Conservation (phyloP, 495 filamentous ascomycete species). For the Neurospora sp. region DNA sequence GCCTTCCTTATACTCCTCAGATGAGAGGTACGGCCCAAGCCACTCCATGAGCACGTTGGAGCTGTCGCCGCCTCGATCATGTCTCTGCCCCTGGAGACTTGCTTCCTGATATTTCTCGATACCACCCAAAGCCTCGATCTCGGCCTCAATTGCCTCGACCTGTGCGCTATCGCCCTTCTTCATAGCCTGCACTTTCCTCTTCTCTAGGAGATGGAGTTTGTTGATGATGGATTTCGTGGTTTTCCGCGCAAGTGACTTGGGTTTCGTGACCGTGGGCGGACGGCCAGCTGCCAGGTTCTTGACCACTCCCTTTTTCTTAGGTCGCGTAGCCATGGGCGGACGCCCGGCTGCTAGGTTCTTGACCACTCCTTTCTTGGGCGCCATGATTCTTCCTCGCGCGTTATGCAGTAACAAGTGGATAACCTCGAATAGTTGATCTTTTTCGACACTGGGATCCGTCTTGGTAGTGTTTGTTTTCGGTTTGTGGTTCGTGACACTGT, state of each 20-base stretch:
- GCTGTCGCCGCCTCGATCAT: constrained; percentile 81
- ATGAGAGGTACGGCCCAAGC: constrained; percentile 42
- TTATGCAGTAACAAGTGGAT: background rate
- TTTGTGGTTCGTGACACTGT: background rate
- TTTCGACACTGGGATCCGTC: background rate
- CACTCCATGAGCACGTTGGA: constrained; percentile 79
- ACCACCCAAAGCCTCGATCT: constrained; percentile 55
- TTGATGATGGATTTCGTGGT: constrained; percentile 73
- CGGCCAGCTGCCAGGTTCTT: constrained; percentile 58
- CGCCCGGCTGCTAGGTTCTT: background rate
- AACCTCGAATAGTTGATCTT: background rate
- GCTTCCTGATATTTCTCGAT: constrained; percentile 78
- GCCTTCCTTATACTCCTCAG: constrained; percentile 15
- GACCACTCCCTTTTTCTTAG: constrained; percentile 25
- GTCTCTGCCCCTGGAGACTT: constrained; percentile 77
- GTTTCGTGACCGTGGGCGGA: constrained; percentile 44
- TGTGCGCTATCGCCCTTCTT: constrained; percentile 47
- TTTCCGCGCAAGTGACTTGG: constrained; percentile 62
- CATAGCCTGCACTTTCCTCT: constrained; percentile 58
- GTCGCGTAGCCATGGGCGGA: background rate
- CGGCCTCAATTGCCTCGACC: constrained; percentile 44
- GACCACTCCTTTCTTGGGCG: background rate
- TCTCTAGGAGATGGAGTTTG: constrained; percentile 74
- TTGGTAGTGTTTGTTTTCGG: background rate
- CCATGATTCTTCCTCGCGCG: background rate